Base-by-base conservation (phyloP, 495 filamentous ascomycete genomes). In the Podospora appendiculata region DNA sequence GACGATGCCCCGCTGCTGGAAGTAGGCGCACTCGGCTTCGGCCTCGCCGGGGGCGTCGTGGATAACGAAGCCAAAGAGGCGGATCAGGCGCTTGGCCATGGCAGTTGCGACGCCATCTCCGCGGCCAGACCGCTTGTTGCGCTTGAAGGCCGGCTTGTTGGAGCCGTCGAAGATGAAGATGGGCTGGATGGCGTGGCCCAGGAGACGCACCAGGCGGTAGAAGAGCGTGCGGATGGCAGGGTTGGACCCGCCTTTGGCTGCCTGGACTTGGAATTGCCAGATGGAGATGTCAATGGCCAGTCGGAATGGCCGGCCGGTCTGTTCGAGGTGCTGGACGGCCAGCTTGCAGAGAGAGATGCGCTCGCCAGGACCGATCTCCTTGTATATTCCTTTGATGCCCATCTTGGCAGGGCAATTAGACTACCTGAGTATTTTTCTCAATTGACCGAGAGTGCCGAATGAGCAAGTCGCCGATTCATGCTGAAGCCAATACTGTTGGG, bases 101-200 rank as follows among this genome's bases (percentile, higher is more conserved):
- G 85, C 76, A 6, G 80, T 63, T 54, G 77, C 56, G 55, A 79
- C 60, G 66, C 67, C 52, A 59, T 78, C 55, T 56, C 76, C 65
- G 58, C 74, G 50, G 48, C 70, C 68, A 2, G 79, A 79, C 14
- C 79, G 79, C 53, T 82, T 85, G 56, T 91, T 88, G 42, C 94
- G 78, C 62, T 99, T 99, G 74, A 96, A 93, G 0, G 82, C 77
- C 0, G 94, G 94, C 50, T 95, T 95, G 38, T 93, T 78, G 0
- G 81, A 83, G 5, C 94, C 94, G 70, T 99, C 94, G 60, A 97
- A 99, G 13, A 99, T 86, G 63, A 99, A 96, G 9, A 99, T 76
- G 1, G 94, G 90, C 32, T 90, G 85, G 32, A 99, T 86, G 9
- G 84, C 85, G 35, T 87, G 75, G 12, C 84, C 75, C 9, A 97